Conservation (phyloP, 148 eudicot species). For the Rhododendron molle region DNA sequence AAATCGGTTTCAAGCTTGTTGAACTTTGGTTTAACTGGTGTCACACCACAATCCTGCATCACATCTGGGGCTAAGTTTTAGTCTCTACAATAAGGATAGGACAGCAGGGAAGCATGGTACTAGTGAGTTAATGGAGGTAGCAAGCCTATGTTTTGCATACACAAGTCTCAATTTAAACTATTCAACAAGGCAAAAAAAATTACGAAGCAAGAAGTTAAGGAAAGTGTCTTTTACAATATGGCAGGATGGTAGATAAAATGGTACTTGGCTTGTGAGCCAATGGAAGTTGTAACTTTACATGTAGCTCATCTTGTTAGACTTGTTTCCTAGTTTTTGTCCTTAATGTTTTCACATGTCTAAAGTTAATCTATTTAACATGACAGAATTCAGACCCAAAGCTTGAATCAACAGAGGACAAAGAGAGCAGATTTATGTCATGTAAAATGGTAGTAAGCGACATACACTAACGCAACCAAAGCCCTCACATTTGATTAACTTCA, state of each 20-base stretch:
- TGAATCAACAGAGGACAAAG: not conserved
- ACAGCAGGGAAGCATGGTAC: not conserved
- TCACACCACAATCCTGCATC: not conserved
- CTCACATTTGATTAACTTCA: too few species aligned
- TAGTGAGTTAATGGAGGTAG: not conserved
- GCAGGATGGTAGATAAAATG: too few species aligned
- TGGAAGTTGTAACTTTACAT: not conserved
- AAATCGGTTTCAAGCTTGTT: not conserved
- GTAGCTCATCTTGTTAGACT: not conserved
- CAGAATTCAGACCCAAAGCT: not conserved
- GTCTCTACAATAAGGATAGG: not conserved
- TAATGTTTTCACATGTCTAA: not conserved
- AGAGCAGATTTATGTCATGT: not conserved
- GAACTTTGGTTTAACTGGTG: too few species aligned
- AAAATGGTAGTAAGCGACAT: not conserved
- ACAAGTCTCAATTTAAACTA: not conserved
- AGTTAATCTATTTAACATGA: not conserved
- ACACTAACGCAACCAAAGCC: too few species aligned
- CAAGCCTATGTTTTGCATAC: not conserved
- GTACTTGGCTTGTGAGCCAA: too few species aligned
- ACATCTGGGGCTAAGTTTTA: not conserved
- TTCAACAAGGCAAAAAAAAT: not conserved
- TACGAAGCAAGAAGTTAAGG: too few species aligned
- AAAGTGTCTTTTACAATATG: not conserved
- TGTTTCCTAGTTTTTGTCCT: not conserved